Percentiles rank a stretch among this genome's conserved stretches.
phyloP scores from a whole-genome alignment of 1,139 yeast species.

The Scheffersomyces parashehatae region DNA sequence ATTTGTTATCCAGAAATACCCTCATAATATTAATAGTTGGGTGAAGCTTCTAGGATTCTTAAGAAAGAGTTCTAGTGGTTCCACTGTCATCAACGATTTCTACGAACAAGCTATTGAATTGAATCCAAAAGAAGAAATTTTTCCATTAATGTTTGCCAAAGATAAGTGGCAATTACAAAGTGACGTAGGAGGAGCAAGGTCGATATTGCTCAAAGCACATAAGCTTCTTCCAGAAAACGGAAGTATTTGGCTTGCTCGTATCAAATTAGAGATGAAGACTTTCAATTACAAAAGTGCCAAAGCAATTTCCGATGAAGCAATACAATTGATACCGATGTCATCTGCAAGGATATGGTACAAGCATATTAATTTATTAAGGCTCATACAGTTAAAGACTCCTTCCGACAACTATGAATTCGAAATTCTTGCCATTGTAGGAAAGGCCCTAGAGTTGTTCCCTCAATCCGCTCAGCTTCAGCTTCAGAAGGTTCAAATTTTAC shows the following conservation, averaged over 20 bases:
- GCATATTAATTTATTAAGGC: constrained; percentile 58
- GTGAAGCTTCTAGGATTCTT: constrained; percentile 48
- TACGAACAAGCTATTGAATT: constrained; percentile 53
- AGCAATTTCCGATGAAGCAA: constrained; percentile 42
- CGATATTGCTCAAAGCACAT: constrained; percentile 51
- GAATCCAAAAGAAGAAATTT: constrained; percentile 50
- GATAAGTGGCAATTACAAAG: constrained; percentile 56
- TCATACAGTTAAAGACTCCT: constrained; percentile 9
- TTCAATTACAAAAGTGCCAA: constrained; percentile 40
- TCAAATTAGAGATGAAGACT: constrained; percentile 58
- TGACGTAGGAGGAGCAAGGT: constrained; percentile 54
- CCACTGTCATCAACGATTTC: constrained; percentile 16
- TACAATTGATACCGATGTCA: constrained; percentile 29
- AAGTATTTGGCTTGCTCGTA: constrained; percentile 68
- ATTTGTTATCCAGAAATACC: constrained; percentile 45
- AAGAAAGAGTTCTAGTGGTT: constrained; percentile 25
- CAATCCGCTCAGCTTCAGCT: constrained; percentile 51
- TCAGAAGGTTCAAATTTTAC: constrained; percentile 58
- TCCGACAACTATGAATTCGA: constrained; percentile 5
- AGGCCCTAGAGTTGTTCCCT: constrained; percentile 51
- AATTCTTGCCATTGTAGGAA: constrained; percentile 31
- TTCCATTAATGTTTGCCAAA: constrained; percentile 72
- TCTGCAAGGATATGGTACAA: constrained; percentile 63
- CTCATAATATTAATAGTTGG: constrained; percentile 60
- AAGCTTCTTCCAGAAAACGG: constrained; percentile 42